Conservation (phyloP, 169 alveolate genomes). For the Eimeria necatrix region DNA sequence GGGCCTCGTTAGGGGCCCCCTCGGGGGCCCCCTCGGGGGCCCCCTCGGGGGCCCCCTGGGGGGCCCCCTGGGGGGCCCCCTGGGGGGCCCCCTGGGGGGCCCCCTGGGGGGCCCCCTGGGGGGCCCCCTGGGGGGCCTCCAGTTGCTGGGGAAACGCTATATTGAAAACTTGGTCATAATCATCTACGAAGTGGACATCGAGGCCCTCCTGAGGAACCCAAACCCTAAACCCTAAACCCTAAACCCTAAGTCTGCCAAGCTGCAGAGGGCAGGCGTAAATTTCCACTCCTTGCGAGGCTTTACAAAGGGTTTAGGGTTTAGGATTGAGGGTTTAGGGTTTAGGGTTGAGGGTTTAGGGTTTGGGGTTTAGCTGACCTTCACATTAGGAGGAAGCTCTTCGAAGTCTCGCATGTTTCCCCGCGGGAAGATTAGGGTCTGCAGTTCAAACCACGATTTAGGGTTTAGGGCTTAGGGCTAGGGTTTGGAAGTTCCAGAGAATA, state of each 20-base stretch:
- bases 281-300: no score
- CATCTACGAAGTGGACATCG: constrained; percentile 82
- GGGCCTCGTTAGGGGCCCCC: neutral
- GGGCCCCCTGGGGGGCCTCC: neutral
- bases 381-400: constrained; percentile 71
- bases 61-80: constrained; percentile 12
- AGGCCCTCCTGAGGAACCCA: constrained; percentile 65
- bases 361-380: constrained; percentile 75
- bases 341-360: neutral
- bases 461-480: no score
- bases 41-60: constrained; percentile 26
- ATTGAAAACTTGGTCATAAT: constrained; percentile 82
- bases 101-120: neutral
- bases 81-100: neutral
- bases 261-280: neutral
- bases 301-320: no score
- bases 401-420: constrained; percentile 72
- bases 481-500: neutral
- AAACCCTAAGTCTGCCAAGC: neutral
- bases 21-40: neutral
- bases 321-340: no score
- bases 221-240: neutral
- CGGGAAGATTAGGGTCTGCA: constrained; percentile 80
- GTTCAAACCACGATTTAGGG: neutral
- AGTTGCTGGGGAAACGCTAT: constrained; percentile 74